Conservation (phyloP, 345 rosid species). For the Eutrema heterophyllum region DNA sequence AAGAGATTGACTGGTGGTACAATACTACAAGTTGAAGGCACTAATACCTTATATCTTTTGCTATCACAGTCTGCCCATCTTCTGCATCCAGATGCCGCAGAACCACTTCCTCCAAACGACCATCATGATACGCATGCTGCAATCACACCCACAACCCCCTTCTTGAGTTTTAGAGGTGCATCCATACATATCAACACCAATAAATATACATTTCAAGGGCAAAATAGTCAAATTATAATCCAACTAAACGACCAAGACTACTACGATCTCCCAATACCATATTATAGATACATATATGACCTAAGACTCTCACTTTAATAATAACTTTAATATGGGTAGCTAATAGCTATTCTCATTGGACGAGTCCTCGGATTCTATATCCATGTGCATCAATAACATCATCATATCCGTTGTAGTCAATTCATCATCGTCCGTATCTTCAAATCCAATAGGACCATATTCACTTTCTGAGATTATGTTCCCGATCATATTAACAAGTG, state of each 20-base stretch:
- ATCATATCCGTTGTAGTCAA: constrained; percentile 46
- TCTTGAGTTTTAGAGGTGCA: constrained; percentile 17
- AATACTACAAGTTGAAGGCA: neutral
- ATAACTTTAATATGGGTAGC: neutral
- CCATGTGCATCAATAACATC: constrained; percentile 44
- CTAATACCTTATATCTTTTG: constrained; percentile 50
- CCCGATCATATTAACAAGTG: constrained; percentile 45
- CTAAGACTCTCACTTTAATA: constrained; percentile 24
- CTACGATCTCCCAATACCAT: constrained; percentile 9
- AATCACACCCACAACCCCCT: constrained; percentile 25
- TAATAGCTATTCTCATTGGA: constrained; percentile 45
- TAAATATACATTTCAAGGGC: constrained; percentile 3
- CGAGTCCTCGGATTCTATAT: constrained; percentile 39
- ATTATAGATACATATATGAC: constrained; percentile 2
- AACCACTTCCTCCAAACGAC: constrained; percentile 71
- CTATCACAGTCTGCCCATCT: constrained; percentile 69
- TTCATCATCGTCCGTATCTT: constrained; percentile 40
- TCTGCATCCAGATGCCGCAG: constrained; percentile 75
- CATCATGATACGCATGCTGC: constrained; percentile 80
- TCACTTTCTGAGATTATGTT: constrained; percentile 47
- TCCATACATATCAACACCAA: constrained; percentile 19
- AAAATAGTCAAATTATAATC: neutral
- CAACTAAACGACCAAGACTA: neutral
- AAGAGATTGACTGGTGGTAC: neutral
- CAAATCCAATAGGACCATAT: constrained; percentile 42